Percentiles rank a stretch among this genome's conserved stretches.
These are phyloP conservation scores for Wilcoxina mikolae DNA, from an alignment of 495 filamentous ascomycete species.

Conservation along the genomic window DNA sequence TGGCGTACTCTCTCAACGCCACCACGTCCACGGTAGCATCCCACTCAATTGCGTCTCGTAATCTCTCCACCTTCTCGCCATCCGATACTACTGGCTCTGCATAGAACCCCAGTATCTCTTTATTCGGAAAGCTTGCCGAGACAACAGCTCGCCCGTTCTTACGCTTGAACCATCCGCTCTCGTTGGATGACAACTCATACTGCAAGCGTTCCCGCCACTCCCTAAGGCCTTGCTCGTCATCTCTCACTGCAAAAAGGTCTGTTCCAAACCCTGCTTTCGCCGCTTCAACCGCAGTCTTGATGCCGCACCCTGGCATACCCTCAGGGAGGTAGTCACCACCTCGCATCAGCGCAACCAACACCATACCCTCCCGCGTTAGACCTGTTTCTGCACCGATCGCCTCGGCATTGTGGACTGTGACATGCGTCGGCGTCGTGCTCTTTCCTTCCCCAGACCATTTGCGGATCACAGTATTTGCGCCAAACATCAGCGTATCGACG, in stretches of 20 bases:
- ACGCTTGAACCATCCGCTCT: constrained; percentile 62
- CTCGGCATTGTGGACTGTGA: constrained; percentile 56
- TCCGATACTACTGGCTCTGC: constrained; percentile 67
- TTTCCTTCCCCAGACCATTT: constrained; percentile 48
- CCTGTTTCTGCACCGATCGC: constrained; percentile 40
- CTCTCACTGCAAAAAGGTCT: constrained; percentile 48
- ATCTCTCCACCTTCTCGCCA: constrained; percentile 39
- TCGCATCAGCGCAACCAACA: constrained; percentile 86
- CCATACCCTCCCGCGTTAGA: constrained; percentile 76
- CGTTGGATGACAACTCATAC: constrained; percentile 68
- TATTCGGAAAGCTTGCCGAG: constrained; percentile 68
- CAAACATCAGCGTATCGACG: constrained; percentile 97
- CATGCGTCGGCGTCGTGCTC: constrained; percentile 64
- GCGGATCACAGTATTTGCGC: constrained; percentile 57
- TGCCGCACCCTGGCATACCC: constrained; percentile 74
- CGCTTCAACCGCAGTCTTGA: constrained; percentile 76
- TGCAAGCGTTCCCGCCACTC: constrained; percentile 63
- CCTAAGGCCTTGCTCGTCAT: constrained; percentile 39
- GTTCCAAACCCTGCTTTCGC: constrained; percentile 76
- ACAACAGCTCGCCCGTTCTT: constrained; percentile 60
- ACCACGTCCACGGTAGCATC: constrained; percentile 49
- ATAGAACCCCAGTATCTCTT: constrained; percentile 68
- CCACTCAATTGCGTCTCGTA: constrained; percentile 47
- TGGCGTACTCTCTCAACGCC: constrained; percentile 55
- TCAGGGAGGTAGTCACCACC: constrained; percentile 90